Base-by-base conservation (phyloP, 169 alveolate genomes). In the Plasmodium vinckei region DNA sequence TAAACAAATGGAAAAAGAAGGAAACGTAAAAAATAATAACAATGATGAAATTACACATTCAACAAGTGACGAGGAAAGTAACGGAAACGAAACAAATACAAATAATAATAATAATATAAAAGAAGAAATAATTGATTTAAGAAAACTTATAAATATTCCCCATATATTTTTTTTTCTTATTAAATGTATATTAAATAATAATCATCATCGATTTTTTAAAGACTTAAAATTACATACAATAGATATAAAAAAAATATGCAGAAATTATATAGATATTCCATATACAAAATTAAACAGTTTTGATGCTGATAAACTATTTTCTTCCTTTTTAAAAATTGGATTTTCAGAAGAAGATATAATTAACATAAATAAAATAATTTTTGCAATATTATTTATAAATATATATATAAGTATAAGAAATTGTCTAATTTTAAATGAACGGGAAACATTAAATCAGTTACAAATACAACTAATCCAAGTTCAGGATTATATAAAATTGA, bases 81-180 rank as follows among this genome's bases (percentile, higher is more conserved):
- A 65, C 19, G 44, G 23, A 23, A 23, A 17, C 2, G 84, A 13
- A 10, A 39, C 73, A 23, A n/a, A 15, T 42, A n/a, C 12, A 6
- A 9, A 23, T 9, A 56, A 69, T 17, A 25, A 69, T 23, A 13
- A 56, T 9, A 23, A 9, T 19, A 21, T n/a, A 25, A 21, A 72
- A 19, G 17, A 49, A 3, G 23, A 23, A 56, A 17, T 61, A 39
- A 25, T 5, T 12, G 25, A 82, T 51, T 33, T 33, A 33, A 17
- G 68, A 21, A 44, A 82, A n/a, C 39, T 82, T 23, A 19, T 60
- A 54, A 65, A 65, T 25, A 67, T 82, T 54, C 90, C 90, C 25
- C 56, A 53, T 21, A 82, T 82, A 27, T 82, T 82, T 70, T 67
- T 82, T 56, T 82, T 82, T 49, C 90, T 82, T 39, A 72, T 82